Evolutionary conservation across 2,329 filamentous ascomycete species (phyloP).

Genomic region (Corniculantispora saksenae): DNA sequence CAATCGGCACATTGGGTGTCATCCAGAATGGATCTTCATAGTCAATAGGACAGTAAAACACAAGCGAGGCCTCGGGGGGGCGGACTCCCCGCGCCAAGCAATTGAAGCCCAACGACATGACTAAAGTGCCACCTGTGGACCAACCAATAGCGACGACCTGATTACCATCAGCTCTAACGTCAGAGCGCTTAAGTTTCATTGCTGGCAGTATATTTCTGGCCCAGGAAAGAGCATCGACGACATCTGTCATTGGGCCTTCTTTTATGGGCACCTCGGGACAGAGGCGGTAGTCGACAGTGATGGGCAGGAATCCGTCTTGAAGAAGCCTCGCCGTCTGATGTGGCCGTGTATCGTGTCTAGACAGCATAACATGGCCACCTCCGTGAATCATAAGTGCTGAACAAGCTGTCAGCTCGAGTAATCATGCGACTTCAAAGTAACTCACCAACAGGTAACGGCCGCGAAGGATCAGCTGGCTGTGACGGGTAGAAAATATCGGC

Average conservation of each 20-base stretch:
- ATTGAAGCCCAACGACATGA: slow-evolving; percentile 45
- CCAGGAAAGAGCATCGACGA: slow-evolving; percentile 45
- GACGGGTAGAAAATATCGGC: too few relatives aligned
- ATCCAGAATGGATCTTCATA: slow-evolving; percentile 34
- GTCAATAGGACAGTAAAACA: slow-evolving; percentile 45
- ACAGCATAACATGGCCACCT: slow-evolving; percentile 43
- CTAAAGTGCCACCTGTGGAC: slow-evolving; percentile 40
- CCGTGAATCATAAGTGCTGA: slow-evolving; percentile 42
- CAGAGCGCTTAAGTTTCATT: slow-evolving; percentile 26
- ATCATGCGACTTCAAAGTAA: too few relatives aligned
- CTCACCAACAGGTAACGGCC: too few relatives aligned
- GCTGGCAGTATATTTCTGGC: slow-evolving; percentile 34
- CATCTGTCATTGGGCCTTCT: slow-evolving; percentile 49
- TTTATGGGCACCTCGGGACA: slow-evolving; percentile 49
- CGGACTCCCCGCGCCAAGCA: slow-evolving; percentile 28
- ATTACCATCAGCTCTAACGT: slow-evolving; percentile 26
- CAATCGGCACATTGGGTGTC: slow-evolving; percentile 23
- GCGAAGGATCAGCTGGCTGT: too few relatives aligned
- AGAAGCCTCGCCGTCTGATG: slow-evolving; percentile 41
- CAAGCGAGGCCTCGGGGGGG: slow-evolving; percentile 44
- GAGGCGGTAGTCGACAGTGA: slow-evolving; percentile 52
- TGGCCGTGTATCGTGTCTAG: slow-evolving; percentile 38
- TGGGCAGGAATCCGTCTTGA: slow-evolving; percentile 42
- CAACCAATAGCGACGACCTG: slow-evolving; percentile 46
- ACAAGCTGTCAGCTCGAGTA: too few relatives aligned